Percentiles rank a stretch among this genome's conserved stretches.
phyloP scores from a whole-genome alignment of 192 early-diverging fungal genomes.

The Linnemannia elongata region DNA sequence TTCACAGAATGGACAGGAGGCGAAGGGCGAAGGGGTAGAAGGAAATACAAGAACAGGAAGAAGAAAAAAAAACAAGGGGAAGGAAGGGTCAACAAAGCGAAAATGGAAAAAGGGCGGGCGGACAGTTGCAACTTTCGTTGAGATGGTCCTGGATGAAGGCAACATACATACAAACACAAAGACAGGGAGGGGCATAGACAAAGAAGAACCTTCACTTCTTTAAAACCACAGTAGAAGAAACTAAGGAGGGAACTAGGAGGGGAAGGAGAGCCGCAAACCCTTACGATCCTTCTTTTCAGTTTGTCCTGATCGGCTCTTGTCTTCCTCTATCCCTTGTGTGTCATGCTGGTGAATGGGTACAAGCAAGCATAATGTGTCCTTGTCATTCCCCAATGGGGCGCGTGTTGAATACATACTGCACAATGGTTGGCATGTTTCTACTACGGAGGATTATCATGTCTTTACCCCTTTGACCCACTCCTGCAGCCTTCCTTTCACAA shows the following conservation, averaged over 20 bases:
- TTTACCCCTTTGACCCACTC: not conserved
- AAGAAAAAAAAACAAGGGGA: slow-evolving; percentile 9
- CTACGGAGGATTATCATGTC: not conserved
- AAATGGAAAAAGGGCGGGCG: too few species aligned
- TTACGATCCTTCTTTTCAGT: not conserved
- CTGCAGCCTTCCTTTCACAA: too few species aligned
- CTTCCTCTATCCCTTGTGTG: not conserved
- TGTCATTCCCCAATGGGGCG: not conserved
- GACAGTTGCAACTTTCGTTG: not conserved
- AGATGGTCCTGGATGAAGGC: not conserved
- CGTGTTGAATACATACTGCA: not conserved
- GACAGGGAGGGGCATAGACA: too few species aligned
- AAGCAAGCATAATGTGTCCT: not conserved
- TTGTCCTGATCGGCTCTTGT: not conserved
- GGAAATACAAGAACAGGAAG: not conserved
- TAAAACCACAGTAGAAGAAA: not conserved
- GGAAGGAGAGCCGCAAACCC: not conserved
- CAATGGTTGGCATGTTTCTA: not conserved
- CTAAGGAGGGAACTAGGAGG: not conserved
- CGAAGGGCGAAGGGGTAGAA: not conserved
- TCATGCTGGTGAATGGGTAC: not conserved
- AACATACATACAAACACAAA: not conserved
- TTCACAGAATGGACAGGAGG: not conserved
- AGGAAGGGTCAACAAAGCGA: not conserved
- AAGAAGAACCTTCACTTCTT: not conserved